These are phyloP conservation scores for Crithidia acanthocephali DNA, from an alignment of 208 protist genomes.

Conservation along the genomic window DNA sequence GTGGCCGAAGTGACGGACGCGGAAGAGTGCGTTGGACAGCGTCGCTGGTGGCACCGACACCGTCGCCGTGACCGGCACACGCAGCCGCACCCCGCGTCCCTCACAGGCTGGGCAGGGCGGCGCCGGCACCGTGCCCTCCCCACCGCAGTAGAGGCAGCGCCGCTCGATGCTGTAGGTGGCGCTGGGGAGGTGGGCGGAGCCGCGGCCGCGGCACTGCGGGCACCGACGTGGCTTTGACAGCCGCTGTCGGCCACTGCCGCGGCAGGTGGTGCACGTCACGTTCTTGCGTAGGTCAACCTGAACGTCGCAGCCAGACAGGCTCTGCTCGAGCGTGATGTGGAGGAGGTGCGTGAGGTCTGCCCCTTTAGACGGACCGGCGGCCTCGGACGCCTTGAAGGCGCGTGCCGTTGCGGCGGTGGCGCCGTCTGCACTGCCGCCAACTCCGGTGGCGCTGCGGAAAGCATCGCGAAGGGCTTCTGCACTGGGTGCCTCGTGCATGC, in stretches of 20 bases:
- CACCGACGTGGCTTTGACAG: conserved; percentile 54
- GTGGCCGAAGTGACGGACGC: conserved; percentile 71
- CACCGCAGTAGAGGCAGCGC: conserved; percentile 74
- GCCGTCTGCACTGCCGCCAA: conserved; percentile 9
- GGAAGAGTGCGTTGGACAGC: conserved; percentile 43
- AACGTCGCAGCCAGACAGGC: conserved; percentile 63
- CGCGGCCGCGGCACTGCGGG: conserved; percentile 83
- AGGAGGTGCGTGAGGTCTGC: conserved; percentile 67
- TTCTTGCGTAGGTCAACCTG: conserved; percentile 49
- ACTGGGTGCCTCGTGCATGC: conserved; percentile 11
- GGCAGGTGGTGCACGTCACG: conserved; percentile 55
- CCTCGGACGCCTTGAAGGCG: conserved; percentile 52
- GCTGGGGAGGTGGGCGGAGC: conserved; percentile 66
- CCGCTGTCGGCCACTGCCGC: conserved; percentile 45
- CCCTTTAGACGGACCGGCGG: conserved; percentile 47
- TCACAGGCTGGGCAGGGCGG: conserved; percentile 64
- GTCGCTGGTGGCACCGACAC: conserved; percentile 50
- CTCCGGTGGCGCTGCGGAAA: conserved; percentile 51
- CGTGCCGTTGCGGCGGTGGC: conserved; percentile 39
- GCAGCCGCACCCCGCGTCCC: conserved; percentile 60
- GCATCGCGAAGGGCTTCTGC: conserved; percentile 53
- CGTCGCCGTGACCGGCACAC: conserved; percentile 31
- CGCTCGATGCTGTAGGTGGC: conserved; percentile 90
- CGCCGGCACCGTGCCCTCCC: conserved; percentile 64
- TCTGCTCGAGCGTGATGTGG: conserved; percentile 76